Percentiles rank a stretch among this genome's conserved stretches.
Conservation (phyloP, 345 rosid species). For the Eucalyptus caleyi region DNA sequence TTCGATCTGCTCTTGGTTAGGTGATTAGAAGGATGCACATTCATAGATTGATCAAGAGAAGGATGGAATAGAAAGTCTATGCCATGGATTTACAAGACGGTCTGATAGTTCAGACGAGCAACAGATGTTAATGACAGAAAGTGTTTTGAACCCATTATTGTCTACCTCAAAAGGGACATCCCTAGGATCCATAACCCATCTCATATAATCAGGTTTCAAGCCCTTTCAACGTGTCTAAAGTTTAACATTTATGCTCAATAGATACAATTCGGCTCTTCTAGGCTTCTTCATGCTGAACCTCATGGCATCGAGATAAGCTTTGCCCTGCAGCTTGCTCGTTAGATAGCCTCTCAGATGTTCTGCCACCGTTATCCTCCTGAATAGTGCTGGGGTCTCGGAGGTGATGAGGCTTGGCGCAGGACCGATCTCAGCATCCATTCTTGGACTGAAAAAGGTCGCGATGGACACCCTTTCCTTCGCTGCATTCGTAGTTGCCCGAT, state of each 20-base stretch:
- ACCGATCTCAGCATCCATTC: neutral
- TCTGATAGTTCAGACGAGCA: neutral
- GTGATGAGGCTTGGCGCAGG: neutral
- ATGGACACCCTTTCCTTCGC: conserved; percentile 1
- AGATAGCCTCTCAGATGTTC: neutral
- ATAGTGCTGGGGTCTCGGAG: neutral
- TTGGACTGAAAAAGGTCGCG: neutral
- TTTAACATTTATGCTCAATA: neutral
- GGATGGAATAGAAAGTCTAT: neutral
- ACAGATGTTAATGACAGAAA: neutral
- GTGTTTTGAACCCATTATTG: neutral
- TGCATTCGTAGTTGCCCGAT: conserved; percentile 1
- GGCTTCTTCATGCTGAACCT: neutral
- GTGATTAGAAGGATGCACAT: neutral
- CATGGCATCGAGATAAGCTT: conserved; percentile 1
- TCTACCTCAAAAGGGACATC: neutral
- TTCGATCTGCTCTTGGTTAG: neutral
- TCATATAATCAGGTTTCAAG: neutral
- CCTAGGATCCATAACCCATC: neutral
- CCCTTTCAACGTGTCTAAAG: neutral
- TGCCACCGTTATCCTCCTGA: neutral
- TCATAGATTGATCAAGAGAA: neutral
- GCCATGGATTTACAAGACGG: neutral
- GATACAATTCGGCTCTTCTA: neutral
- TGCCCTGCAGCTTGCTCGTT: neutral